Conservation (phyloP, 176 grass and related monocot genomes). For the Eragrostis curvula region DNA sequence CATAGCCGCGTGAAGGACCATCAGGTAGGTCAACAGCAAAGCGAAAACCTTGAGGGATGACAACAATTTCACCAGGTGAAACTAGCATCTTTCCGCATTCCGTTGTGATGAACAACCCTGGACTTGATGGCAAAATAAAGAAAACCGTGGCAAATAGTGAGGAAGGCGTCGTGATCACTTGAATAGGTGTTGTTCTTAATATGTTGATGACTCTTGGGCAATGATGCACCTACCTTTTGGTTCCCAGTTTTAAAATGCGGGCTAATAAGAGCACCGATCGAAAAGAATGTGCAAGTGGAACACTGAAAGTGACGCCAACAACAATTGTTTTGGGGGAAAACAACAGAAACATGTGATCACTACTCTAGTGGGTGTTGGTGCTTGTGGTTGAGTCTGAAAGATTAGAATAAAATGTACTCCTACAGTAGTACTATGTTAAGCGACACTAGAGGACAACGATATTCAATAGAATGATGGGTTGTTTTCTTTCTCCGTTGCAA, state of each 20-base stretch:
- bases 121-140: conserved; percentile 60
- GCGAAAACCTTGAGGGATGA: conserved; percentile 94
- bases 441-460: too few species aligned
- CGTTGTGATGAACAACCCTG: conserved; percentile 89
- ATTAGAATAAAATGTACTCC: too few species aligned
- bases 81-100: conserved; percentile 84
- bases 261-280: neutral
- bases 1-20: conserved; percentile 83
- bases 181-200: too few species aligned
- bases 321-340: too few species aligned
- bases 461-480: too few species aligned
- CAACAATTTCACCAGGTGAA: conserved; percentile 80
- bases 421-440: too few species aligned
- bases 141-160: conserved; percentile 11
- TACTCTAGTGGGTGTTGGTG: neutral
- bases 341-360: neutral
- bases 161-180: too few species aligned
- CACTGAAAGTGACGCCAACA: neutral
- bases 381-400: too few species aligned
- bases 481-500: too few species aligned
- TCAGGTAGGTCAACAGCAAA: conserved; percentile 74
- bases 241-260: neutral
- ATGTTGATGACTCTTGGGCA: neutral
- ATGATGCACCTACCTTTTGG: neutral
- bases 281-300: neutral